Base-by-base conservation (phyloP, 2,329 filamentous ascomycete species). In the Hymenoscyphus repandus region DNA sequence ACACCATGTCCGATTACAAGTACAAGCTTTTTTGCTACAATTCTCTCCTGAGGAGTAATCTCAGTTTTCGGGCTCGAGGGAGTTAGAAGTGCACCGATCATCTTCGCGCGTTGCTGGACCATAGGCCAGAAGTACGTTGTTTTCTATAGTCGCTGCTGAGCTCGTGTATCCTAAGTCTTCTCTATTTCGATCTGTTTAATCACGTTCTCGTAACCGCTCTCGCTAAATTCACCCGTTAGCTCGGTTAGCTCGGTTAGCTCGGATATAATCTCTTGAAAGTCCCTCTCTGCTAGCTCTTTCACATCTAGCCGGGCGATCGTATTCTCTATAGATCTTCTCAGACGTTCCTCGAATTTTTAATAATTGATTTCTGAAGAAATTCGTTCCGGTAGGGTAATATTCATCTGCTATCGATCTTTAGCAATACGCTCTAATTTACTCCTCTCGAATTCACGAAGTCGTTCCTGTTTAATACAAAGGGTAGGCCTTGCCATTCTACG, bases 91-190 rank as follows among this genome's bases (percentile, higher is more conserved):
- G 34, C 47, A 17, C 56, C 46, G 47, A 57, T 57, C 47, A 55
- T 57, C 43, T 55, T 55, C 0, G 52, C 47, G 10, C 50, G 32
- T 49, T 55, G 41, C 42, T 58, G 33, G 33, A 58, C 55, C 49
- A 58, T 58, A 44, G 41, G 52, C 56, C 42, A 58, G 38, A 27
- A 58, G 42, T 53, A 58, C 18, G 54, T 57, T 38, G 57, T 49
- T 50, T 57, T 57, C 50, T 30, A 55, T 34, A 55, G 48, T 15
- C 27, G 22, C 2, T 47, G 47, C 1, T 20, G 27, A 6, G 15
- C 50, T 15, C 40, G 50, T 49, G 30, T 50, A 52, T 48, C 30
- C 11, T 53, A 22, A 56, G 55, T 50, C 5, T 39, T 50, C 12
- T 43, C 55, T 50, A 48, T 58, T 36, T 58, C 20, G 46, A 58